Base-by-base conservation (phyloP, 805 yeast species). In the Hanseniaspora jakobsenii region DNA sequence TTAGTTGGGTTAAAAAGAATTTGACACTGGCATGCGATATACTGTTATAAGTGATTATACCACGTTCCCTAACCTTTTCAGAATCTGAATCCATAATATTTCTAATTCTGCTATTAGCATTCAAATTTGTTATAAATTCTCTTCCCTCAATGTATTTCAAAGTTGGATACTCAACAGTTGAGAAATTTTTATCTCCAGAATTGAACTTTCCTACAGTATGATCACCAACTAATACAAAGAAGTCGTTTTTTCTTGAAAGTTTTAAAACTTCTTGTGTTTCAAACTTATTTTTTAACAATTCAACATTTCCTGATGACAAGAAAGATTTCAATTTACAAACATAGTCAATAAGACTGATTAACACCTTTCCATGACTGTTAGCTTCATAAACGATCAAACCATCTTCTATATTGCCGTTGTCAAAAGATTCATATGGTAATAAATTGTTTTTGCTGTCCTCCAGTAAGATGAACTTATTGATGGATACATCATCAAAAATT, bases 111-210 rank as follows among this genome's bases (percentile, higher is more conserved):
- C 13, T 32, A 4, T 32, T 32, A 4, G 5, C 6, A 21, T 32
- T 32, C n/a, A 32, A 10, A 12, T 32, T 10, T 12, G 14, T 32
- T 14, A 32, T 22, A 12, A 31, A 40, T 8, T 32, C 29, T 24
- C 9, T 40, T 5, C 44, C 29, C n/a, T 24, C 16, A 27, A 40
- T 27, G 21, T 32, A 32, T 18, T 14, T 26, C 10, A 40, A 40
- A 2, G 44, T 32, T 18, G 44, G 44, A n/a, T 40, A 40, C 5
- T 9, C n/a, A 2, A 27, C 10, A n/a, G 21, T 14, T 1, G 14
- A 5, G 2, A 40, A 10, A 5, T 18, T 32, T 6, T 26, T 24
- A n/a, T n/a, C n/a, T 32, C 35, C 35, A 5, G 36, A 19, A 19
- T 6, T 9, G 12, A 32, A 18, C 18, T 21, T 18, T 19, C 36